A percentile compares a stretch with the other conserved stretches of the same genome.
These are phyloP conservation scores for Eimeria brunetti DNA, from an alignment of 169 alveolate species.

Conservation along the genomic window DNA sequence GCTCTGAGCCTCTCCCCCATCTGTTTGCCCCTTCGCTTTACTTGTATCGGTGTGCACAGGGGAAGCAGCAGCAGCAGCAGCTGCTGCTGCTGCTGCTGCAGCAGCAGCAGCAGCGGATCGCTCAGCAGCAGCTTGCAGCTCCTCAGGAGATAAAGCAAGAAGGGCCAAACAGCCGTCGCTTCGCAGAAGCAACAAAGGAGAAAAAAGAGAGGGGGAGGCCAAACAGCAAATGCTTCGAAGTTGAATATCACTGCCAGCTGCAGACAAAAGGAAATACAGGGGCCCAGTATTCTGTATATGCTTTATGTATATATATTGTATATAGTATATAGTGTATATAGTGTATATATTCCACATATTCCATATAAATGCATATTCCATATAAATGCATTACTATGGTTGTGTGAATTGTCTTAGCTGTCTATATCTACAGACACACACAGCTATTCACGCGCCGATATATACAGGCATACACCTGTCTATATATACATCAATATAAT, in stretches of 20 bases:
- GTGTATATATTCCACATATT: no score
- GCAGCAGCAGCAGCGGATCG: not conserved
- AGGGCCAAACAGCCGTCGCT: constrained; percentile 30
- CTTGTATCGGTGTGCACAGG: not conserved
- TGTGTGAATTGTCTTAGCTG: no score
- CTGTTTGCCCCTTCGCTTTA: not conserved
- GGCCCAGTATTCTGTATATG: no score
- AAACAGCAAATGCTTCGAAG: constrained; percentile 13
- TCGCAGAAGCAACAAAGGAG: constrained; percentile 13
- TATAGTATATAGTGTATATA: not conserved
- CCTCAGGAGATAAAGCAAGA: constrained; percentile 12
- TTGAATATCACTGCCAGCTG: constrained; percentile 16
- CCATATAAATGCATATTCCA: no score
- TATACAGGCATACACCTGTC: no score
- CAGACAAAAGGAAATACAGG: not conserved
- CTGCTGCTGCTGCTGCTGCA: not conserved
- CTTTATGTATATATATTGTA: no score
- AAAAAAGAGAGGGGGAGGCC: constrained; percentile 5
- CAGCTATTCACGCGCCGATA: no score
- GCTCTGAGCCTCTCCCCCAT: not conserved
- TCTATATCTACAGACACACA: no score
- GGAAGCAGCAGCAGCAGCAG: constrained; percentile 6
- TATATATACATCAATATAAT: no score
- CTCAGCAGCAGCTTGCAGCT: not conserved
- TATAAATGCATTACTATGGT: no score